phyloP scores from a whole-genome alignment of 1,284 basidiomycete genomes.

The Ustilago nuda region DNA sequence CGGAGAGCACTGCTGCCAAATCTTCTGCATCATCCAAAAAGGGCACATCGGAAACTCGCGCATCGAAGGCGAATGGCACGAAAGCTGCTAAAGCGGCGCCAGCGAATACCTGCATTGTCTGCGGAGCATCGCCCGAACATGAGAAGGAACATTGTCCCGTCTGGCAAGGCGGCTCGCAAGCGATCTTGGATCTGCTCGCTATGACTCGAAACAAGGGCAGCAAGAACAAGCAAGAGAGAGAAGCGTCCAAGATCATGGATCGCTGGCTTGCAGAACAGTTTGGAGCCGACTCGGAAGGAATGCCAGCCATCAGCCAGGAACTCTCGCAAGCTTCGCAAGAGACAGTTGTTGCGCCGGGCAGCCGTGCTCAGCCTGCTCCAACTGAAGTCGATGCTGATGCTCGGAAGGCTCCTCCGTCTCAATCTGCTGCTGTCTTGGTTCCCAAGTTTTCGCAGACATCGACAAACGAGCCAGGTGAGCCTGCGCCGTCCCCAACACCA shows the following conservation, averaged over 20 bases:
- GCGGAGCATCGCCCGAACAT: constrained; percentile 20
- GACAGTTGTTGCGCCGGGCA: background rate
- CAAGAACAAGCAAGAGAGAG: constrained; percentile 37
- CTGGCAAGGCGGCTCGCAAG: constrained; percentile 29
- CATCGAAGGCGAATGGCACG: constrained; percentile 10
- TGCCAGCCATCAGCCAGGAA: constrained; percentile 10
- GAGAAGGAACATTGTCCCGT: constrained; percentile 21
- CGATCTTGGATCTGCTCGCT: constrained; percentile 30
- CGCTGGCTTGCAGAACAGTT: constrained; percentile 28
- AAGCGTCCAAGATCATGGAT: constrained; percentile 5
- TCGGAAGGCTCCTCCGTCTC: background rate
- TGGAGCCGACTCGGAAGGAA: constrained; percentile 7
- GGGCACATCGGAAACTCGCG: constrained; percentile 9
- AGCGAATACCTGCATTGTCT: constrained; percentile 21
- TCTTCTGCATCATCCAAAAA: background rate
- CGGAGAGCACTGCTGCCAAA: background rate
- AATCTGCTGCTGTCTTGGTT: background rate
- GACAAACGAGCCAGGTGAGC: background rate
- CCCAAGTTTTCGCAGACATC: background rate
- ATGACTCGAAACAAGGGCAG: constrained; percentile 20
- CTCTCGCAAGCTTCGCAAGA: constrained; percentile 11
- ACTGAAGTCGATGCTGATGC: background rate
- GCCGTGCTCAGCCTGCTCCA: background rate
- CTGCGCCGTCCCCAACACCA: background rate
- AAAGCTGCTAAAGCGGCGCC: background rate